Percentiles rank a stretch among this genome's conserved stretches.
phyloP scores from a whole-genome alignment of 768 basidiomycete genomes.

The Tricholoma hemisulphureum region DNA sequence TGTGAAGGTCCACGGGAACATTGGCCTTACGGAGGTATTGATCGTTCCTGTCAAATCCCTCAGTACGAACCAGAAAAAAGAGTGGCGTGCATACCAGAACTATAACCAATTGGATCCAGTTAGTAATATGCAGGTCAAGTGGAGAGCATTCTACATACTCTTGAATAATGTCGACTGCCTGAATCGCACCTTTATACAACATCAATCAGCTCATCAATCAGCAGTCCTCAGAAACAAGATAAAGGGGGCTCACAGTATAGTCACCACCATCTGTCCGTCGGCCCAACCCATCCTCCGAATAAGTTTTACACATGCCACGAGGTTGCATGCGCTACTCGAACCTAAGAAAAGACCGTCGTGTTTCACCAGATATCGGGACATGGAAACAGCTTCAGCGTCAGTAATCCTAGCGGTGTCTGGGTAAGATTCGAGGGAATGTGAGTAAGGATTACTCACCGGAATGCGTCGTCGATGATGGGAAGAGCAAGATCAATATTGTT shows the following conservation, averaged over 20 bases:
- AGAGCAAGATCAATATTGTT: slow-evolving; percentile 86
- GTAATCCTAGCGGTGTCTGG: too few relatives aligned
- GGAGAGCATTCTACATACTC: slow-evolving; percentile 44
- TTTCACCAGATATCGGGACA: slow-evolving; percentile 90
- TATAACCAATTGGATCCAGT: slow-evolving; percentile 12
- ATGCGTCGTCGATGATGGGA: slow-evolving; percentile 84
- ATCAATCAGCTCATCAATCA: not conserved
- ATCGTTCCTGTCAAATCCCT: slow-evolving; percentile 43
- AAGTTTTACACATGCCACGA: slow-evolving; percentile 87
- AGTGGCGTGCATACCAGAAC: slow-evolving; percentile 42
- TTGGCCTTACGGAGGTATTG: slow-evolving; percentile 47
- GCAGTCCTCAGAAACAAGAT: not conserved
- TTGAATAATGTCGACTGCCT: slow-evolving; percentile 89
- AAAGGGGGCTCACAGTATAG: slow-evolving; percentile 65
- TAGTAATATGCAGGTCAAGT: not conserved
- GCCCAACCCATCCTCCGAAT: slow-evolving; percentile 68
- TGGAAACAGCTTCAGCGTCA: slow-evolving; percentile 91
- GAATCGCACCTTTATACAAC: slow-evolving; percentile 70
- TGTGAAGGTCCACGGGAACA: slow-evolving; percentile 41
- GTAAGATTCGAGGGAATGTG: not conserved
- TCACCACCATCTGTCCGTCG: slow-evolving; percentile 73
- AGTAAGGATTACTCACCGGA: slow-evolving; percentile 50
- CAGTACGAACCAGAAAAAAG: not conserved
- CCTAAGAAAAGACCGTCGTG: slow-evolving; percentile 94
- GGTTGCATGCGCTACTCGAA: slow-evolving; percentile 93